Base-by-base conservation (phyloP, 202 grass and related monocot genomes). In the Schoenoplectus tabernaemontani region DNA sequence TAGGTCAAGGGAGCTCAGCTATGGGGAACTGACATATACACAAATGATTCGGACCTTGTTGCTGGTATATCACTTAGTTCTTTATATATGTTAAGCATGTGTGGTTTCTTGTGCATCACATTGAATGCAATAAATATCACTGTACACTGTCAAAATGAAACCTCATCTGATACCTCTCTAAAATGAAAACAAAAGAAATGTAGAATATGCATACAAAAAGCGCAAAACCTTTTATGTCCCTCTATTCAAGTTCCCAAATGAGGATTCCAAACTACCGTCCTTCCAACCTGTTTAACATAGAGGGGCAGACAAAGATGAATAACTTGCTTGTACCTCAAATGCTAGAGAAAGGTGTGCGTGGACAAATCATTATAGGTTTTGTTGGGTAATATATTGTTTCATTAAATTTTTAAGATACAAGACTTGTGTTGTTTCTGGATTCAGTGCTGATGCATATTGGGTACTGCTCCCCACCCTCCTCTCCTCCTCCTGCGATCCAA, bases 361-460 rank as follows among this genome's bases (percentile, higher is more conserved):
- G 19, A 39, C 34, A 46, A 17, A 34, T 74, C 15, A 54, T 54
- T 56, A 10, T 3, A 36, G 15, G 47, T 54, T 36, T 53, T 75
- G 70, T 75, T 54, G 70, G 28, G 28, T 5, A 54, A 20, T 20
- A 19, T 56, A 36, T 32, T 17, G 13, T 16, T 75, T n/a, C 13
- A 11, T 33, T n/a, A 10, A n/a, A 19, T 7, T 51, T 51, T 16
- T 56, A 9, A 30, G 5, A 48, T 53, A 72, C 28, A 16, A 30
- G 47, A 53, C 28, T 54, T 8, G 9, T n/a, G 30, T 23, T 44
- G 9, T 48, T 63, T 46, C 81, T 88, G 47, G 41, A 19, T 76
- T 81, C 84, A 98, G 96, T 98, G 61, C 83, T 98, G 58, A 98
- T 98, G 89, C 96, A 98, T 87, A 95, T 90, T 74, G 96, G 96